A percentile compares a stretch with the other conserved stretches of the same genome.
Evolutionary conservation across 441 rosid genomes (phyloP).

Genomic region (Geranium incanum): DNA sequence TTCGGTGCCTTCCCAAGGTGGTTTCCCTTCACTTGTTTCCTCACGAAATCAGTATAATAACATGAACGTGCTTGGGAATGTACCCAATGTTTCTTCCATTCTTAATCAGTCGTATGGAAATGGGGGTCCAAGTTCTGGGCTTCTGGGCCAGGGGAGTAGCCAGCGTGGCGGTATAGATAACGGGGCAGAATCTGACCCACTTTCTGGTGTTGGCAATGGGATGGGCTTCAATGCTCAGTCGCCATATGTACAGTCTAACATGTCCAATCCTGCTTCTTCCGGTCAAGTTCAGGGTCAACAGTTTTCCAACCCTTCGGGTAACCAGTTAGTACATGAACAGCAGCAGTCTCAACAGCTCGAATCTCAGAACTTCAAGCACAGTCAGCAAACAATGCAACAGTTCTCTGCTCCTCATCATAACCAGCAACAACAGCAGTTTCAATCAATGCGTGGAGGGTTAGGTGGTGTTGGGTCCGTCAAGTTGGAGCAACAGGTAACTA

Average conservation of each 20-base stretch:
- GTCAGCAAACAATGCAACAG: slow-evolving; percentile 57
- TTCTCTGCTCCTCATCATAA: slow-evolving; percentile 35
- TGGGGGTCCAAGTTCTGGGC: slow-evolving; percentile 32
- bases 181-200: slow-evolving; percentile 71
- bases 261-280: slow-evolving; percentile 52
- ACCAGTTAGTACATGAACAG: slow-evolving; percentile 55
- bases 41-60: slow-evolving; percentile 63
- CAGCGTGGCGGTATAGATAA: slow-evolving; percentile 55
- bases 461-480: slow-evolving; percentile 65
- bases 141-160: slow-evolving; percentile 42
- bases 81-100: slow-evolving; percentile 60
- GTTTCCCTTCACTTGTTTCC: slow-evolving; percentile 64
- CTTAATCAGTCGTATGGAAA: slow-evolving; percentile 78
- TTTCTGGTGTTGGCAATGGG: slow-evolving; percentile 52
- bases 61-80: slow-evolving; percentile 75
- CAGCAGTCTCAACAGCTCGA: slow-evolving; percentile 61
- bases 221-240: slow-evolving; percentile 54
- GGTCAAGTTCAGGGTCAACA: slow-evolving; percentile 78
- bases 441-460: slow-evolving; percentile 54
- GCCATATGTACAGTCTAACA: slow-evolving; percentile 50
- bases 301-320: slow-evolving; percentile 47
- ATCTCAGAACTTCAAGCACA: slow-evolving; percentile 57
- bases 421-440: slow-evolving; percentile 49
- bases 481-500: slow-evolving; percentile 66
- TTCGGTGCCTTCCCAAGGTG: slow-evolving; percentile 59